Conservation (phyloP, 2,329 filamentous ascomycete species). For the Lasiodiplodia sp. region DNA sequence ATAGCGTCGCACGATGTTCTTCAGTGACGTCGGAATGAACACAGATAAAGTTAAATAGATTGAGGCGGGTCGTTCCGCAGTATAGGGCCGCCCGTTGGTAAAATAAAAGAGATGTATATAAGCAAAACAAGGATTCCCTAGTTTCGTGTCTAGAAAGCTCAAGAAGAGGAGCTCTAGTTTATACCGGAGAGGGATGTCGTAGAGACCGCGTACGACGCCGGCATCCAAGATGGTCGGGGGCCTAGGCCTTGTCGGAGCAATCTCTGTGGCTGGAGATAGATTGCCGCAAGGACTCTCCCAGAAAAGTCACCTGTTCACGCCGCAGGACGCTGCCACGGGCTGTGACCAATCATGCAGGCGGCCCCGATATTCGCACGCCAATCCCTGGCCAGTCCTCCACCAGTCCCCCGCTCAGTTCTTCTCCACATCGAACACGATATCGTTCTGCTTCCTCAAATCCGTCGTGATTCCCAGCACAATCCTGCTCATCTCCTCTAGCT, state of each 20-base stretch:
- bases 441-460: slow-evolving; percentile 53
- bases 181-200: not conserved
- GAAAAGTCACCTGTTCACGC: not conserved
- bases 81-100: not conserved
- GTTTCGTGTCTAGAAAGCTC: not conserved
- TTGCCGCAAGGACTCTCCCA: not conserved
- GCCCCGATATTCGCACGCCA: too few species aligned
- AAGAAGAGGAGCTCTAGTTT: not conserved
- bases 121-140: not conserved
- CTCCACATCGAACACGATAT: slow-evolving; percentile 52
- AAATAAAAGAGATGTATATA: not conserved
- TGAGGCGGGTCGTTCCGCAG: not conserved
- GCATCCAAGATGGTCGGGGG: not conserved
- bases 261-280: not conserved
- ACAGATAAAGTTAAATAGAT: not conserved
- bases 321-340: not conserved
- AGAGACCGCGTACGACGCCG: not conserved
- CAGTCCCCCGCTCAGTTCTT: slow-evolving; percentile 30
- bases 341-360: not conserved
- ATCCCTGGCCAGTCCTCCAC: too few species aligned
- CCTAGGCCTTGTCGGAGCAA: not conserved
- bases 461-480: slow-evolving; percentile 53
- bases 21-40: too few species aligned
- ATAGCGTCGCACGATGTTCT: too few species aligned
- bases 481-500: slow-evolving; percentile 51